A percentile compares a stretch with the other conserved stretches of the same genome.
Conservation (phyloP, 2,329 filamentous ascomycete species). For the Bisporella sp. region DNA sequence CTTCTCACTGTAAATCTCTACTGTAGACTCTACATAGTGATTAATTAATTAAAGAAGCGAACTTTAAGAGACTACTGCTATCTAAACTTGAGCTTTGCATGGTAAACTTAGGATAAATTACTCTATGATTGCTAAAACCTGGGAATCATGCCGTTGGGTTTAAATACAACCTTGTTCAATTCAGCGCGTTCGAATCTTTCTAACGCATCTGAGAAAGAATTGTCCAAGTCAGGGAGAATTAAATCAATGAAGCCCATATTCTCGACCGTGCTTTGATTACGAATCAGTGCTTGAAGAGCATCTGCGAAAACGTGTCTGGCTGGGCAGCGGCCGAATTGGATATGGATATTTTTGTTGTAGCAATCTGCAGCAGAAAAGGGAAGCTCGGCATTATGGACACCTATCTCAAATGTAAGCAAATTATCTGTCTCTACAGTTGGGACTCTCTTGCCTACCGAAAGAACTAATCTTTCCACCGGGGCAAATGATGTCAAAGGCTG, state of each 20-base stretch:
- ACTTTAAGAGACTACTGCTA: no score
- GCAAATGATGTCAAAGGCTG: constrained; percentile 63
- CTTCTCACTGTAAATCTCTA: no score
- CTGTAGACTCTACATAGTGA: no score
- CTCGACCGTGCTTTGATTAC: constrained; percentile 60
- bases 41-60: no score
- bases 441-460: constrained; percentile 5
- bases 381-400: constrained; percentile 37
- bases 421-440: constrained; percentile 51
- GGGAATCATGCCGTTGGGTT: constrained; percentile 10
- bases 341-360: constrained; percentile 60
- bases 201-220: constrained; percentile 48
- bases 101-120: no score
- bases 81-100: no score
- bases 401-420: neutral
- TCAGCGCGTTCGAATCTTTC: constrained; percentile 66
- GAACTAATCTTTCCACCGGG: constrained; percentile 64
- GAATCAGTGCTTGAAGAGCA: constrained; percentile 56
- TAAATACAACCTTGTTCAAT: constrained; percentile 68
- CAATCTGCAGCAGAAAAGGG: constrained; percentile 55
- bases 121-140: no score
- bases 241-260: constrained; percentile 30
- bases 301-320: constrained; percentile 56
- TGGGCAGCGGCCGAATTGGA: constrained; percentile 33
- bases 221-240: neutral